Base-by-base conservation (phyloP, 805 yeast species). In the Phaffomyces opuntiae region DNA sequence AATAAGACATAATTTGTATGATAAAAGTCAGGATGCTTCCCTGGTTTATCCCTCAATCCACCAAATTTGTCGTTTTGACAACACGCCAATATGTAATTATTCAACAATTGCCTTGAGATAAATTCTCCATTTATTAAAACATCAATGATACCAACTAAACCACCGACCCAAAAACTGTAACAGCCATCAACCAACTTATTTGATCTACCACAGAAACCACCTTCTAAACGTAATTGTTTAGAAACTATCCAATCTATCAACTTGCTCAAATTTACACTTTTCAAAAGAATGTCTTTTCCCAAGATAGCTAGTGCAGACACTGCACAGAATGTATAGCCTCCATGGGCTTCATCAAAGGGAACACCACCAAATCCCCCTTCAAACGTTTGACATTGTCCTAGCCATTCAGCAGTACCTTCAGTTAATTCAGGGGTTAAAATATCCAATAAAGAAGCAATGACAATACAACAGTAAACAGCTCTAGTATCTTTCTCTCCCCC, bases 121-220 rank as follows among this genome's bases (percentile, higher is more conserved):
- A 74, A 49, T 5, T 66, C 63, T 1, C 60, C 55, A 14, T 60
- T 67, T 1, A 69, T 33, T 1, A 82, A 66, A 0, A 75, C 67
- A 48, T 86, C 93, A 5, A 88, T 48, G 33, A 87, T 63, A 0
- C 87, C 79, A 50, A 74, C 69, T 35, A 82, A 61, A 0, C 88
- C 95, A 2, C 98, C 98, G 2, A 89, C 83, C 99, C 99, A 93
- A 63, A 84, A 91, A 59, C 91, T 80, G 62, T 93, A 93, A 63
- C 99, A 93, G 0, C 96, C 96, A 61, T 93, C 99, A 1, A 93
- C 98, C 31, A 93, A 72, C 61, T 93, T 93, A 62, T 91, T 91
- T 0, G 95, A 78, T 45, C 99, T 75, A 0, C 99, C 99, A 12
- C 81, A 74, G 40, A 91, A 74, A 0, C 98, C 97, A 12, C 91